Percentiles rank a stretch among this genome's conserved stretches.
These are phyloP conservation scores for Austroboletus niveus DNA, from an alignment of 1,284 basidiomycete genomes.

Conservation along the genomic window DNA sequence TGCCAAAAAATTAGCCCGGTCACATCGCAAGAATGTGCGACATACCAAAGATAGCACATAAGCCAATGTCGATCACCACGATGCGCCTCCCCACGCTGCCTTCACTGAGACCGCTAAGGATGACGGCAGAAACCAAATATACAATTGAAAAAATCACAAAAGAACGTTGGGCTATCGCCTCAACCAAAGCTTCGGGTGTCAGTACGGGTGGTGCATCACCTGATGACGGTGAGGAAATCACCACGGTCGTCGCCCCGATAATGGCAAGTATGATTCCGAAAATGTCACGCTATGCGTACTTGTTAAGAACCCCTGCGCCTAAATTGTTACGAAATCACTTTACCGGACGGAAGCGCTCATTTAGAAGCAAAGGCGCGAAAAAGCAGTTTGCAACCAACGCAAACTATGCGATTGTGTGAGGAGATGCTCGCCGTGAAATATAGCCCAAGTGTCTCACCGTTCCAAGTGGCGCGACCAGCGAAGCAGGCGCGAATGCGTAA, in stretches of 20 bases:
- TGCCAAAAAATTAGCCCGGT: slow-evolving; percentile 26
- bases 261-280: slow-evolving; percentile 83
- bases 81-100: slow-evolving; percentile 57
- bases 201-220: slow-evolving; percentile 54
- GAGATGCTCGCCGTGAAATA: not conserved
- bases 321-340: slow-evolving; percentile 7
- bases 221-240: slow-evolving; percentile 73
- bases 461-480: slow-evolving; percentile 92
- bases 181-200: slow-evolving; percentile 65
- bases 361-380: slow-evolving; percentile 88
- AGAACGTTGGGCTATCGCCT: slow-evolving; percentile 65
- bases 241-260: slow-evolving; percentile 88
- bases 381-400: slow-evolving; percentile 93
- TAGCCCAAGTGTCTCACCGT: slow-evolving; percentile 56
- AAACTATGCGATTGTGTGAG: slow-evolving; percentile 46
- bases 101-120: slow-evolving; percentile 65
- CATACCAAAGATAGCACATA: slow-evolving; percentile 85
- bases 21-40: not conserved
- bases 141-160: slow-evolving; percentile 76
- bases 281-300: slow-evolving; percentile 64
- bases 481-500: slow-evolving; percentile 88
- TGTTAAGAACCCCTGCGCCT: slow-evolving; percentile 6
- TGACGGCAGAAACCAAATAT: slow-evolving; percentile 54
- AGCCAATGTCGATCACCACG: slow-evolving; percentile 85
- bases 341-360: slow-evolving; percentile 74